Evolutionary conservation across 2,329 filamentous ascomycete species (phyloP), one percentile per base, ranked within the genome.

Genomic region (Hymenoscyphus salicellus): DNA sequence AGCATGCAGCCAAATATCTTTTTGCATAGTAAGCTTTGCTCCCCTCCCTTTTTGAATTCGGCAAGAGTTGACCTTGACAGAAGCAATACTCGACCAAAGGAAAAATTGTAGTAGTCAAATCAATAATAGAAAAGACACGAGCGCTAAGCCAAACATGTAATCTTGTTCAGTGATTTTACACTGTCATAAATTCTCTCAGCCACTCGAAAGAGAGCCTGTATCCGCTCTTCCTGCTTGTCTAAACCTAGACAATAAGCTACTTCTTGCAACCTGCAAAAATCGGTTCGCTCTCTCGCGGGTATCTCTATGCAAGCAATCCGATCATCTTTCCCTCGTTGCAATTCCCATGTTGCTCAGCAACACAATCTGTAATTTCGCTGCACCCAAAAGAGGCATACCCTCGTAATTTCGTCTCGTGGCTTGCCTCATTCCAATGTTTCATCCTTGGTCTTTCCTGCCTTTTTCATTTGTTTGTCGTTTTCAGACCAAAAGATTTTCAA

Each of bases 1-100:
- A 92, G 73, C 92, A 96, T 79, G 93, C 93, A 66, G 94, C 93
- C 70, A 97, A 95, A 82, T 89, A 92, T 76, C 80, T 97, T 63
- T 81, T 86, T 72, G 81, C 79, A 74, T 86, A 86, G 80, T 82
- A 80, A 70, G 79, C 78, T 60, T 58, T 57, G 55, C 41, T 55
- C 60, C 46, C 32, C 41, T 33, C 10, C n/a, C 36, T 58, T 17
- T 16, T 56, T 30, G 23, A 38, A 17, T 52, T 38, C 38, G 3
- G 10, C 38, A 1, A 23, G 11, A 55, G 28, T 71, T 74, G 43
- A 74, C 65, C 33, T 56, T 33, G 61, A 66, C 64, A 71, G 69
- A 71, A 74, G 71, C 67, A 60, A 68, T 10, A 65, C 30, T 2
- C 33, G 23, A 26, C 55, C 60, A 55, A 68, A 63, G 62, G 67